Evolutionary conservation across 2,329 filamentous ascomycete genomes (phyloP).

Genomic region (Cyclaneusma minus): DNA sequence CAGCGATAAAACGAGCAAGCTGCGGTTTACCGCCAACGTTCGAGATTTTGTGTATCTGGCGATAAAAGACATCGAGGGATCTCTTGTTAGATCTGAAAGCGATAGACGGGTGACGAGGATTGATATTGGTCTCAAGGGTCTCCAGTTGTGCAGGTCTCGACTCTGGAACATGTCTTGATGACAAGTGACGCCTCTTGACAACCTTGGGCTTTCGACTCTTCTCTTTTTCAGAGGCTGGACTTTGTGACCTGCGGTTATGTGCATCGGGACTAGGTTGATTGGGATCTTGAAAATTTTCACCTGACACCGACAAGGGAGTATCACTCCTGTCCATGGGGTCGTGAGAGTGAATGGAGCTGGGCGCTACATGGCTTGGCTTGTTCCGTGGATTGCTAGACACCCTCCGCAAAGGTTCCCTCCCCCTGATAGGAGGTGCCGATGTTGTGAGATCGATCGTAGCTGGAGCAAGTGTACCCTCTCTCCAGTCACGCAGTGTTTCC

Average conservation of each 20-base stretch:
- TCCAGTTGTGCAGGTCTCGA: constrained; percentile 42
- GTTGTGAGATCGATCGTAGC: constrained; percentile 26
- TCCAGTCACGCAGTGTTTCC: constrained; percentile 38
- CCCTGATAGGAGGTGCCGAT: neutral
- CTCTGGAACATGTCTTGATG: constrained; percentile 4
- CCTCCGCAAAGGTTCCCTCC: constrained; percentile 1
- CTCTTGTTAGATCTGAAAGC: constrained; percentile 36
- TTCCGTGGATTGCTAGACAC: constrained; percentile 7
- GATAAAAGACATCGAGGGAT: constrained; percentile 38
- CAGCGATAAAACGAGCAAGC: constrained; percentile 21
- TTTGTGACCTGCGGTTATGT: too few species aligned
- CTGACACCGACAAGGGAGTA: too few species aligned
- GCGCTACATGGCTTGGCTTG: constrained; percentile 1
- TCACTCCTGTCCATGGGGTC: too few species aligned
- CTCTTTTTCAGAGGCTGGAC: neutral
- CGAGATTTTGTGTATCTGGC: constrained; percentile 20
- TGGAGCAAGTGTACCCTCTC: too few species aligned
- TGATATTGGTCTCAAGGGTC: constrained; percentile 22
- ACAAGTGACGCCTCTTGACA: neutral
- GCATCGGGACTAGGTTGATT: too few species aligned
- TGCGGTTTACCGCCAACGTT: constrained; percentile 15
- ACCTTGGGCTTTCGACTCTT: neutral
- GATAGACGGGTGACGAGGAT: constrained; percentile 15
- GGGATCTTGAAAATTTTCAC: too few species aligned
- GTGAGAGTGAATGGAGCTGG: too few species aligned